These are phyloP conservation scores for Helenozyma rhizophorensis DNA, from an alignment of 805 yeast genomes.

Conservation along the genomic window DNA sequence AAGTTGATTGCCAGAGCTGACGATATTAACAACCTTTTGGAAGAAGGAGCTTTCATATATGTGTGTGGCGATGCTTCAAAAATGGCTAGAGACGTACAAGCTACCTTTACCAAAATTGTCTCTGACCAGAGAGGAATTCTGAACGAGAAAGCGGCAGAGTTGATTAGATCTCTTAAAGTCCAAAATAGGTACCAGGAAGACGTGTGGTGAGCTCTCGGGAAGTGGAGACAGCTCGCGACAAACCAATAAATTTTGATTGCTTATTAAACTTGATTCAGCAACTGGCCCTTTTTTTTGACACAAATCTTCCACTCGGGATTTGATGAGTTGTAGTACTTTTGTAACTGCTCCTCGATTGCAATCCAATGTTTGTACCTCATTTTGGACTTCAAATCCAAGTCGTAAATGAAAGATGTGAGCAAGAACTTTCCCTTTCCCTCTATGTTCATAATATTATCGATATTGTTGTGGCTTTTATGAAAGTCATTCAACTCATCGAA, in stretches of 20 bases:
- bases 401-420: conserved; percentile 39
- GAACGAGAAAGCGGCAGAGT: conserved; percentile 66
- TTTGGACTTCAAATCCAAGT: conserved; percentile 46
- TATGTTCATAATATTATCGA: conserved; percentile 23
- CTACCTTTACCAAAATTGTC: conserved; percentile 60
- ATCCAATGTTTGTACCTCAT: conserved; percentile 44
- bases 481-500: conserved; percentile 10
- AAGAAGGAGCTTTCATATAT: conserved; percentile 78
- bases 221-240: no score
- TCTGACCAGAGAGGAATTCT: conserved; percentile 58
- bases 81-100: conserved; percentile 93
- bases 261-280: no score
- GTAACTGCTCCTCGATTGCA: conserved; percentile 36
- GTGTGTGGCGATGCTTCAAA: conserved; percentile 96
- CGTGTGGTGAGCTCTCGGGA: conserved; percentile 76
- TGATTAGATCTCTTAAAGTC: conserved; percentile 72
- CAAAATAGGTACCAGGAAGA: conserved; percentile 94
- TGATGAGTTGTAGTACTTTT: conserved; percentile 26
- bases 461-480: conserved; percentile 14
- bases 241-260: no score
- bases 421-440: conserved; percentile 22
- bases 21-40: conserved; percentile 51
- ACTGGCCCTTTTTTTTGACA: no score
- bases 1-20: conserved; percentile 52
- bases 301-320: no score